Percentiles rank a stretch among this genome's conserved stretches.
Evolutionary conservation across 2,329 filamentous ascomycete genomes (phyloP).

Genomic region (Nothopassalora personata): DNA sequence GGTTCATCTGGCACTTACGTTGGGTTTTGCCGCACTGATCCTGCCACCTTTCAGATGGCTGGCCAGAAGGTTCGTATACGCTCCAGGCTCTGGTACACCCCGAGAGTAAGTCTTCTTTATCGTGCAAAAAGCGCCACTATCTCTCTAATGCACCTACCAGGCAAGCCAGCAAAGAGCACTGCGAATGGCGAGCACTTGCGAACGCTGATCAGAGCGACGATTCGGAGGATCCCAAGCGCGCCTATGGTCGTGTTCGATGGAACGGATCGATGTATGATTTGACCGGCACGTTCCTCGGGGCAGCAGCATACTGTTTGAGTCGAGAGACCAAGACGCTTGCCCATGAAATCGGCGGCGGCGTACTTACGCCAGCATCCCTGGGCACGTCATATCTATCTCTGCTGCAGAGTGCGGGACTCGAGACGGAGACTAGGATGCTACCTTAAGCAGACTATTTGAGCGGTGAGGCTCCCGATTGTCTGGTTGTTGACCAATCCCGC

Average conservation of each 20-base stretch:
- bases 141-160: constrained; percentile 34
- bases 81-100: constrained; percentile 48
- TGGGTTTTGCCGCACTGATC: constrained; percentile 44
- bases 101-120: constrained; percentile 34
- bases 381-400: constrained; percentile 63
- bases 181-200: constrained; percentile 61
- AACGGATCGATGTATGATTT: constrained; percentile 62
- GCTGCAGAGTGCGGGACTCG: constrained; percentile 56
- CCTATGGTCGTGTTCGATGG: constrained; percentile 52
- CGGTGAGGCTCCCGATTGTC: constrained; percentile 5
- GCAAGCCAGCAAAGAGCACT: constrained; percentile 51
- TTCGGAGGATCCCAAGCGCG: constrained; percentile 45
- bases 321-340: constrained; percentile 48
- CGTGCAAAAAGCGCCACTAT: not conserved
- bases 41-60: constrained; percentile 51
- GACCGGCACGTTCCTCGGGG: constrained; percentile 58
- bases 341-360: constrained; percentile 56
- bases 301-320: constrained; percentile 62
- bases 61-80: constrained; percentile 42
- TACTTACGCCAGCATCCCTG: constrained; percentile 67
- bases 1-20: constrained; percentile 45
- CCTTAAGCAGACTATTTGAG: constrained; percentile 19
- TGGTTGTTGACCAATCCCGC: constrained; percentile 13
- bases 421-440: constrained; percentile 46
- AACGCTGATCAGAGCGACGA: constrained; percentile 50